Evolutionary conservation across 139 green algal species (phyloP).

Genomic region (Tetradesmus lagerheimii): DNA sequence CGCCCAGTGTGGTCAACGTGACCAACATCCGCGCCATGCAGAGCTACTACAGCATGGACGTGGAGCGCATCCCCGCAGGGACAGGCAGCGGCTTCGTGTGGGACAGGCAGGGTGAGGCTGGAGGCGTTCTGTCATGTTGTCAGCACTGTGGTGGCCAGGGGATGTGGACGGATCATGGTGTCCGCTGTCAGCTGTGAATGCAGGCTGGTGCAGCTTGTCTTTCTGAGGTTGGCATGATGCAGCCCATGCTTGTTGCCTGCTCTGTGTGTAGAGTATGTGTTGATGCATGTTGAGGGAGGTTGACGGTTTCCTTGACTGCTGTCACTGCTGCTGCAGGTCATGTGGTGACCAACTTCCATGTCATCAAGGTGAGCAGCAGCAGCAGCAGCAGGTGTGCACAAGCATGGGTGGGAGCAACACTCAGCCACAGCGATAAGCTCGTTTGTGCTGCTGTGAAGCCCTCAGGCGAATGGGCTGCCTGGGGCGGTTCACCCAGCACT

Average conservation of each 20-base stretch:
- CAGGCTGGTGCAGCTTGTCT: neutral
- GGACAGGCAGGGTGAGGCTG: constrained; percentile 64
- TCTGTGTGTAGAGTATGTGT: neutral
- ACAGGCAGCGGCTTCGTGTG: constrained; percentile 85
- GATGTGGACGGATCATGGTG: no score
- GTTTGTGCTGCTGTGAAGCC: no score
- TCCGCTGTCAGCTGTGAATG: neutral
- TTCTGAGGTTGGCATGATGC: neutral
- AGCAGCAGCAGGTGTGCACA: neutral
- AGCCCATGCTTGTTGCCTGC: neutral
- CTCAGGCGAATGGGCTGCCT: no score
- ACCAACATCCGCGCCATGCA: constrained; percentile 67
- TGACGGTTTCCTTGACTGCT: neutral
- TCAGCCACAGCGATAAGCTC: no score
- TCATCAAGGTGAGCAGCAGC: constrained; percentile 50
- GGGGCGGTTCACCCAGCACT: no score
- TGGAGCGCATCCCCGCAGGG: constrained; percentile 69
- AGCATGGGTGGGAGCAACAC: no score
- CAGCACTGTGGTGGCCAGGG: no score
- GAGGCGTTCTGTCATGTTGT: neutral
- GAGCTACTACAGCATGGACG: constrained; percentile 58
- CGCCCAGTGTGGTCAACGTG: constrained; percentile 79
- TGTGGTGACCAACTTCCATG: constrained; percentile 89
- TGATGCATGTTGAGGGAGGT: neutral
- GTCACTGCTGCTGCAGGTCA: constrained; percentile 40